phyloP scores from a whole-genome alignment of 352 stramenopile species.

The Phytophthora sojae region DNA sequence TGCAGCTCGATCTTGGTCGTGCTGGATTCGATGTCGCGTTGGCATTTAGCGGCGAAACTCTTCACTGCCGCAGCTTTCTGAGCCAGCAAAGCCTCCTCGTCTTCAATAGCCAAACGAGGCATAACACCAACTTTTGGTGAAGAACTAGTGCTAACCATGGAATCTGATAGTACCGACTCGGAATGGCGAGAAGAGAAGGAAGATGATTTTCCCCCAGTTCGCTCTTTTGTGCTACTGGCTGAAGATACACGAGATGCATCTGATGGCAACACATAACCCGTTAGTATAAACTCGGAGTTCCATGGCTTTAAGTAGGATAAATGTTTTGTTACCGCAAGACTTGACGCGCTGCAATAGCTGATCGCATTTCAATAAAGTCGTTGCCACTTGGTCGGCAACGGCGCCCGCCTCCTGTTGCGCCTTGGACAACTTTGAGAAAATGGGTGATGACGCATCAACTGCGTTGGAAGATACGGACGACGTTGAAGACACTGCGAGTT shows the following conservation, averaged over 20 bases:
- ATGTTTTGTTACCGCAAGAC: constrained; percentile 22
- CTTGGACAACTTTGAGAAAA: constrained; percentile 25
- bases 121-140: constrained; percentile 12
- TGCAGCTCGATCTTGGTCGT: constrained; percentile 39
- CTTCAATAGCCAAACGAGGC: constrained; percentile 13
- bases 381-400: constrained; percentile 64
- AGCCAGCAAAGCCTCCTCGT: constrained; percentile 40
- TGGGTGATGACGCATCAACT: constrained; percentile 11
- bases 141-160: constrained; percentile 13
- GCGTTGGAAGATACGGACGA: constrained; percentile 14
- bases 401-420: constrained; percentile 46
- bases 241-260: constrained; percentile 33
- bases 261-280: neutral
- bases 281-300: neutral
- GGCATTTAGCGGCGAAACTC: constrained; percentile 38
- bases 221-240: constrained; percentile 25
- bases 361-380: constrained; percentile 59
- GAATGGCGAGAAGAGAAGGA: constrained; percentile 20
- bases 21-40: constrained; percentile 50
- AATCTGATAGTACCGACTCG: constrained; percentile 22
- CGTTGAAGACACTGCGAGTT: neutral
- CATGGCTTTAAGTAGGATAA: neutral
- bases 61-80: constrained; percentile 47
- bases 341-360: constrained; percentile 51
- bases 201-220: constrained; percentile 4